phyloP scores from a whole-genome alignment of 1,284 basidiomycete genomes.

The Pascua sp. region DNA sequence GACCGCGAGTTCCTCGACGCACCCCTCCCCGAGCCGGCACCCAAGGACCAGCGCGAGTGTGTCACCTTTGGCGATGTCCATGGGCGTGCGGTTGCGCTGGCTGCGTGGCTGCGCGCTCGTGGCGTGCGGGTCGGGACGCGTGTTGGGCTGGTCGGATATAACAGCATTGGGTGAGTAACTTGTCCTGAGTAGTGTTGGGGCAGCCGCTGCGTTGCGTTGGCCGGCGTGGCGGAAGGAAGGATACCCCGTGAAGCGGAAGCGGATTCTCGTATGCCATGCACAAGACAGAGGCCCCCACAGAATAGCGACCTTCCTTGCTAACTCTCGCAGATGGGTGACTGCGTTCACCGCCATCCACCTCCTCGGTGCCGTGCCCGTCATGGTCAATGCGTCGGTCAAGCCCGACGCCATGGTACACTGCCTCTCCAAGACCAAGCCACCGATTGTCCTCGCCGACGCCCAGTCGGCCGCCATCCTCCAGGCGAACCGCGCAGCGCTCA shows the following conservation, averaged over 20 bases:
- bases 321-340: constrained; percentile 29
- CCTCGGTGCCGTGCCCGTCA: constrained; percentile 39
- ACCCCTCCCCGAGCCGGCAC: constrained; percentile 13
- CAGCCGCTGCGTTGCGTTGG: too few relatives aligned
- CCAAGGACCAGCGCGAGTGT: constrained; percentile 9
- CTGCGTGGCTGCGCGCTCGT: constrained; percentile 31
- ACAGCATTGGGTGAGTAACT: constrained; percentile 11
- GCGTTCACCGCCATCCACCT: constrained; percentile 36
- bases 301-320: constrained; percentile 12
- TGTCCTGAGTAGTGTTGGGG: too few relatives aligned
- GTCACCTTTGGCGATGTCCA: constrained; percentile 31
- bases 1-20: constrained; percentile 33
- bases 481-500: not conserved
- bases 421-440: constrained; percentile 26
- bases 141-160: constrained; percentile 39
- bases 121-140: constrained; percentile 29
- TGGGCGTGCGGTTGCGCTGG: constrained; percentile 22
- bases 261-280: too few relatives aligned
- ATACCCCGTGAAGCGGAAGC: too few relatives aligned
- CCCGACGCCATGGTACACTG: constrained; percentile 20
- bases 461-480: constrained; percentile 12
- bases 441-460: constrained; percentile 35
- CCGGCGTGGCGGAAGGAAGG: too few relatives aligned
- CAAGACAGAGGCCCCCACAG: too few relatives aligned
- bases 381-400: constrained; percentile 34